Percentiles rank a stretch among this genome's conserved stretches.
Evolutionary conservation across 1,284 basidiomycete genomes (phyloP).

Genomic region (Earliella scabrosa): DNA sequence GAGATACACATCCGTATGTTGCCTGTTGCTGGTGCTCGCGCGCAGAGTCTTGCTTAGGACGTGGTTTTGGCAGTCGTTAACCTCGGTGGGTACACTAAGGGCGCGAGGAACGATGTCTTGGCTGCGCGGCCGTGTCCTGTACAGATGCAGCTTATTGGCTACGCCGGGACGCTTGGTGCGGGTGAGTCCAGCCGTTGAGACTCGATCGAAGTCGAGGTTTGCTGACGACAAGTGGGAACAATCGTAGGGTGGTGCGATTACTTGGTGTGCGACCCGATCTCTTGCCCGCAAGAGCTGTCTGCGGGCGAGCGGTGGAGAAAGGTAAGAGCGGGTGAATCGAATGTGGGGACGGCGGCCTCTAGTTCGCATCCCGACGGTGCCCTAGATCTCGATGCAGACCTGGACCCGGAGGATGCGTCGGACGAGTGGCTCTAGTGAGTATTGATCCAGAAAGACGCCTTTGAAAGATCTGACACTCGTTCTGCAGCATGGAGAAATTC

Average conservation of each 20-base stretch:
- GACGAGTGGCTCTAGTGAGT: conserved; percentile 61
- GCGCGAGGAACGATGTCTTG: conserved; percentile 65
- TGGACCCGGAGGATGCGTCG: conserved; percentile 53
- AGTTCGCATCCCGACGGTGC: neutral
- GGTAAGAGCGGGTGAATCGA: conserved; percentile 2
- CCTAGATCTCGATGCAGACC: conserved; percentile 41
- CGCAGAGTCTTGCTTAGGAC: neutral
- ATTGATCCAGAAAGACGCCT: too few species aligned
- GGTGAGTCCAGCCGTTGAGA: conserved; percentile 34
- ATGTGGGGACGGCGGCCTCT: conserved; percentile 6
- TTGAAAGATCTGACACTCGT: too few species aligned
- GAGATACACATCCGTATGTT: conserved; percentile 62
- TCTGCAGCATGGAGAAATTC: conserved; percentile 47
- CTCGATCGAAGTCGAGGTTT: neutral
- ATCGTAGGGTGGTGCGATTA: conserved; percentile 70
- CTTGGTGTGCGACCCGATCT: conserved; percentile 57
- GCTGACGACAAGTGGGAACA: too few species aligned
- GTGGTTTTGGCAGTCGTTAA: conserved; percentile 47
- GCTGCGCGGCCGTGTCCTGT: conserved; percentile 61
- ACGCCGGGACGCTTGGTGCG: conserved; percentile 58
- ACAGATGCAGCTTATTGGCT: conserved; percentile 64
- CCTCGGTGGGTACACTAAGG: conserved; percentile 70
- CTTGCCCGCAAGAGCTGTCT: conserved; percentile 52
- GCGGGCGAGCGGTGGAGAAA: conserved; percentile 44
- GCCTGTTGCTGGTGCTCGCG: conserved; percentile 18